Evolutionary conservation across 2,329 filamentous ascomycete species (phyloP).

Genomic region (Alternaria solani): DNA sequence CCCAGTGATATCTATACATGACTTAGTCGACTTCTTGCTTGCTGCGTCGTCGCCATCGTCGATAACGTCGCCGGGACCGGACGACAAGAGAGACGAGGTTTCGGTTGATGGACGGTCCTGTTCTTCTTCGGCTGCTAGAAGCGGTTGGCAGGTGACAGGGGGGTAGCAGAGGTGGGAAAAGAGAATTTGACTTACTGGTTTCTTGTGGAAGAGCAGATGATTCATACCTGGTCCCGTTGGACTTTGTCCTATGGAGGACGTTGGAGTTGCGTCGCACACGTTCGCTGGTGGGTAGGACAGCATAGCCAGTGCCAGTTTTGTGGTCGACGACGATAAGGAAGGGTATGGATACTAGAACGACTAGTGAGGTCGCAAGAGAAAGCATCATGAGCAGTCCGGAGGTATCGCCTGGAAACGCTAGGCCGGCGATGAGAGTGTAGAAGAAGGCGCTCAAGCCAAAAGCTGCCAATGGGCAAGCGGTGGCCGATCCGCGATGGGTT

Average conservation of each 20-base stretch:
- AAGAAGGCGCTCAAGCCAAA: slow-evolving; percentile 97
- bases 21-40: slow-evolving; percentile 74
- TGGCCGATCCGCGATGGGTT: slow-evolving; percentile 87
- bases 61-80: slow-evolving; percentile 65
- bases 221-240: slow-evolving; percentile 55
- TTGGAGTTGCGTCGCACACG: slow-evolving; percentile 55
- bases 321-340: slow-evolving; percentile 80
- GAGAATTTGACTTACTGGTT: slow-evolving; percentile 66
- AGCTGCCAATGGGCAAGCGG: slow-evolving; percentile 88
- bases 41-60: slow-evolving; percentile 54
- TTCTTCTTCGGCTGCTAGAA: slow-evolving; percentile 46
- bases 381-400: slow-evolving; percentile 82
- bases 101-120: slow-evolving; percentile 67
- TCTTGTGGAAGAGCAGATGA: slow-evolving; percentile 53
- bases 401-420: slow-evolving; percentile 84
- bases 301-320: slow-evolving; percentile 65
- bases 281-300: slow-evolving; percentile 63
- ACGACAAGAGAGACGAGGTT: slow-evolving; percentile 77
- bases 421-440: slow-evolving; percentile 80
- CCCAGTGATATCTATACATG: slow-evolving; percentile 90
- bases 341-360: slow-evolving; percentile 81
- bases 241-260: slow-evolving; percentile 57
- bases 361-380: slow-evolving; percentile 76
- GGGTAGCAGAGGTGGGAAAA: slow-evolving; percentile 15
- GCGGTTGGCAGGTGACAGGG: slow-evolving; percentile 46